phyloP scores from a whole-genome alignment of 176 grass and related monocot genomes.

The Cenchrus americanus region DNA sequence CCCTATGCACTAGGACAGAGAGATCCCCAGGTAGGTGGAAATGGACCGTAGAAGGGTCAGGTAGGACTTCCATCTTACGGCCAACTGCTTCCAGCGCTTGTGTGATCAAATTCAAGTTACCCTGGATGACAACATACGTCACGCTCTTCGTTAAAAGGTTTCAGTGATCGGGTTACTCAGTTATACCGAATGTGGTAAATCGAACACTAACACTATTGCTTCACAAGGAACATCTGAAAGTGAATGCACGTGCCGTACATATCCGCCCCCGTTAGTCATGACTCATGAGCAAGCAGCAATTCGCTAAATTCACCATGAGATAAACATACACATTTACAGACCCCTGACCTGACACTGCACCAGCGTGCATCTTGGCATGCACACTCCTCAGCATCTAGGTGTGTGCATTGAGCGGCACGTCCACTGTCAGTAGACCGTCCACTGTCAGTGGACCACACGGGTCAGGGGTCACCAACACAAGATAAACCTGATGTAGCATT shows the following conservation, averaged over 20 bases:
- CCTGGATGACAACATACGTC: slow-evolving; percentile 49
- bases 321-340: background rate
- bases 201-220: background rate
- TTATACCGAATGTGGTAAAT: background rate
- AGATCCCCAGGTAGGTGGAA: slow-evolving; percentile 83
- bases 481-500: too few relatives aligned
- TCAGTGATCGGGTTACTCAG: too few relatives aligned
- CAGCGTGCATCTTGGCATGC: background rate
- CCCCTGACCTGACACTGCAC: background rate
- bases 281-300: background rate
- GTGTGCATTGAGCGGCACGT: background rate
- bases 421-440: too few relatives aligned
- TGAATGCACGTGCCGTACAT: background rate
- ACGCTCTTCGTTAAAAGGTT: background rate
- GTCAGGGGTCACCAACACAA: too few relatives aligned
- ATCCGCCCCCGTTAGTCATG: background rate
- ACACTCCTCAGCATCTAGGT: background rate
- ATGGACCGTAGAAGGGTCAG: slow-evolving; percentile 83
- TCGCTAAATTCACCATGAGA: background rate
- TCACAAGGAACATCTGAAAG: background rate
- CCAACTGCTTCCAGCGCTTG: slow-evolving; percentile 79
- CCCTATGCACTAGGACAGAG: slow-evolving; percentile 78
- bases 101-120: slow-evolving; percentile 95
- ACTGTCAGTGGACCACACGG: too few relatives aligned
- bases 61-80: slow-evolving; percentile 86